Evolutionary conservation across 1,284 basidiomycete species (phyloP).

Genomic region (Puccinia horiana): DNA sequence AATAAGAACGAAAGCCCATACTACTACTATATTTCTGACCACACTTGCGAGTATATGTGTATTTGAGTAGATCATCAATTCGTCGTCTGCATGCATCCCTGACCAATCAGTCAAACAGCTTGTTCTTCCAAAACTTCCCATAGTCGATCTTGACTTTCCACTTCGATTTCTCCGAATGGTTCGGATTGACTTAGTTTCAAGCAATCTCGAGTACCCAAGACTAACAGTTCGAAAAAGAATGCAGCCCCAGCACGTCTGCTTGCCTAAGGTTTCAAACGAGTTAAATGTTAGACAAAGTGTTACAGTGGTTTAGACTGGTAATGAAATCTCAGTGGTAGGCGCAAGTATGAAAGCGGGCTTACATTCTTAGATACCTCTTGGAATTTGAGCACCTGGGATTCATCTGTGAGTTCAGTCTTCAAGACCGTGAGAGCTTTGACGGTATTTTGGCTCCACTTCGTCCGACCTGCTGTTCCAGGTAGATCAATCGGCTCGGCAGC

Average conservation of each 20-base stretch:
- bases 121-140: conserved; percentile 55
- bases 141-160: conserved; percentile 74
- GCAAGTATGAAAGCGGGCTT: neutral
- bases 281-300: neutral
- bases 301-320: neutral
- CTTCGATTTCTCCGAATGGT: conserved; percentile 34
- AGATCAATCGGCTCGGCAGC: neutral
- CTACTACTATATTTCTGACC: neutral
- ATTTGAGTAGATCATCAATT: neutral
- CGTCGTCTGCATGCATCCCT: neutral
- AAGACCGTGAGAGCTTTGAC: conserved; percentile 36
- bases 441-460: conserved; percentile 40
- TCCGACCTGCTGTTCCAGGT: conserved; percentile 7
- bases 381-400: conserved; percentile 20
- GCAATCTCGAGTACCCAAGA: conserved; percentile 34
- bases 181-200: conserved; percentile 19
- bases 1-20: neutral
- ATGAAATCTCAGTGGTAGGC: neutral
- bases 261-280: neutral
- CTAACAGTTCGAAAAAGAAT: conserved; percentile 44
- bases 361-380: conserved; percentile 38
- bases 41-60: neutral
- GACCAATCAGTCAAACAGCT: conserved; percentile 13
- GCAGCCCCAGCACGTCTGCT: conserved; percentile 1
- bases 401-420: conserved; percentile 23